Base-by-base conservation (phyloP, 73 alveolate genomes). In the Uronychia setigera region DNA sequence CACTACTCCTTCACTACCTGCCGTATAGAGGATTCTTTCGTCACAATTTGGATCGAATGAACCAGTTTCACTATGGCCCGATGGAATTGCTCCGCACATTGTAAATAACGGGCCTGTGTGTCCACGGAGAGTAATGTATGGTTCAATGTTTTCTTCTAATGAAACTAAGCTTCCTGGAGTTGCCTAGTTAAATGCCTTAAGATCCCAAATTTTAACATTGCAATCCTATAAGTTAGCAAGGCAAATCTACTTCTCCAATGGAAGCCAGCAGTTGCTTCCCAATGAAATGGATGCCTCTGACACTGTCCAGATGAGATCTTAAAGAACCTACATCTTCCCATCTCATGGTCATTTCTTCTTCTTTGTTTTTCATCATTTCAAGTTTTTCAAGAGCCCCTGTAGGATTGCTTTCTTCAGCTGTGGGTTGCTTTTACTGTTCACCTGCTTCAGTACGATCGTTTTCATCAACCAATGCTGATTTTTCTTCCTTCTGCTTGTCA, bases 121-220 rank as follows among this genome's bases (percentile, higher is more conserved):
- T 5, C 94, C 94, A 59, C 94, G 83, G 5, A 88, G 58, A 0
- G 94, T 88, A 0, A 83, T 74, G 79, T 83, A 88, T 0, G 94
- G 94, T 60, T 88, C 94, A 5, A 81, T 35, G 58, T 88, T 87
- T 0, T 84, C 91, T 31, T 85, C 91, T 19, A 46, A 46, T 11
- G 67, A 46, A 5, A 46, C 67, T 11, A 46, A 19, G 57, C 59
- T 77, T 19, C 77, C 91, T 11, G 27, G 14, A 85, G 34, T 74
- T n/a, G 1, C 11, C 31, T 85, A 33, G n/a, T 85, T 79, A 32
- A 85, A 31, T 11, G 30, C 59, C 76, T 88, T 88, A 1, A 88
- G 31, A 46, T 94, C 94, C 98, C 98, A 95, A 9, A 87, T 92
- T 76, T 95, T 89, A n/a, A 95, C 81, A n/a, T 89, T 78, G 82